Base-by-base conservation (phyloP, 768 basidiomycete genomes). In the Russula virescens region DNA sequence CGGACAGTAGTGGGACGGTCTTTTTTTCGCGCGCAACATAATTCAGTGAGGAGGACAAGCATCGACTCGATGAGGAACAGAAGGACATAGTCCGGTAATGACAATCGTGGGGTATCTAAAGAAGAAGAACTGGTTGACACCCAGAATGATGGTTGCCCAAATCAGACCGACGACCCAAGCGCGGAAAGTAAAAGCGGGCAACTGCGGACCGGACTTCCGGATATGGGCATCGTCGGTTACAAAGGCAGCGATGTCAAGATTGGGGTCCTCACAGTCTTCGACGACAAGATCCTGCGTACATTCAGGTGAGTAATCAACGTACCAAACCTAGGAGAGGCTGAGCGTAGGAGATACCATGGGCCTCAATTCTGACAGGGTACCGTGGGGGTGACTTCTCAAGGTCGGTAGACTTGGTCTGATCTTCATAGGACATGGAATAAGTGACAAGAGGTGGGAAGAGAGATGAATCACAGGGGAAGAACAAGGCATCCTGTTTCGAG, bases 51-150 rank as follows among this genome's bases (percentile, higher is more conserved):
- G n/a, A 28, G 42, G 10, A 14, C 38, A 38, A 38, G 13, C 2
- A 38, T 11, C 3, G 40, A 42, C 35, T 43, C 11, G 18, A 51
- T 25, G 10, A 23, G 18, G 5, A 18, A 19, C 42, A 16, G 13
- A 38, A 11, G 31, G 38, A 38, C 38, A 38, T 11, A 72, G 73
- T 23, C 62, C 61, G 25, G 51, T 48, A 55, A 80, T 59, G 11
- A 23, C n/a, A 47, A 77, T 73, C 14, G 77, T 73, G 5, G 87
- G 88, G 68, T 82, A 89, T 31, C 88, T 81, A 66, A 89, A 82
- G 72, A 80, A 86, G 73, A 89, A 89, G 74, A 88, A 89, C 68
- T 89, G 88, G 73, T 90, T 90, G 77, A 89, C 77, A 47, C 88
- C 86, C 0, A 88, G 79, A 25, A 90, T 77, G 54, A 91, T 25